Evolutionary conservation across 306 rosid species (phyloP), one percentile per base, ranked within the genome.

Genomic region (Erythrophleum fordii): DNA sequence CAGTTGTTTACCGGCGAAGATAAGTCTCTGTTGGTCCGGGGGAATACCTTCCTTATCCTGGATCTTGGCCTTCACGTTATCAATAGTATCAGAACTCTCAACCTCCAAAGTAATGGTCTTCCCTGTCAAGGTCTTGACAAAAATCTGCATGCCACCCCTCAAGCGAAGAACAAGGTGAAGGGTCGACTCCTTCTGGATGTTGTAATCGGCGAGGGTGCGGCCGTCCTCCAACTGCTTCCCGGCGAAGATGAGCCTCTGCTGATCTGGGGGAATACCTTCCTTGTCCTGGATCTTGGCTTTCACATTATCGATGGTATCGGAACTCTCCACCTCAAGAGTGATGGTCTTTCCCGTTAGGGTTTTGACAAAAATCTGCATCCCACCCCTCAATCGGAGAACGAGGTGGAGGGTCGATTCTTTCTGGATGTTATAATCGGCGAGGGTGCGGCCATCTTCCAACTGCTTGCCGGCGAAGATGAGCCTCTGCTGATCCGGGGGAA

Each of bases 131-230:
- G 89, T 83, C 20, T 86, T 86, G 9, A 85, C 88, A 18, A 85
- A 86, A 56, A 85, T 85, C 83, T 85, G 88, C 88, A 85, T 85
- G 0, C 88, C 88, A 4, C 89, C 83, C 1, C 84, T 67, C 25
- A 86, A 73, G 17, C 89, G 84, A 0, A 86, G 89, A 5, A 86
- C 89, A 3, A 86, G 79, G 17, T 86, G 89, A 2, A 86, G 82
- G 3, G 89, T 86, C 0, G 86, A 82, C 26, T 86, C 89, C 77
- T 86, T 86, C 84, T 86, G 89, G 77, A 86, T 86, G 28, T 86
- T 86, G 77, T 86, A 86, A 6, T 85, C 89, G 8, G 86, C 86
- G 0, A 86, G 70, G 6, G 89, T 86, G 0, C 86, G 82, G 22
- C 89, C 89, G 12, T 86, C 89, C 51, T 86, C 89, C 5, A 86